Evolutionary conservation across 2,329 filamentous ascomycete species (phyloP).

Genomic region (Exophiala sp.): DNA sequence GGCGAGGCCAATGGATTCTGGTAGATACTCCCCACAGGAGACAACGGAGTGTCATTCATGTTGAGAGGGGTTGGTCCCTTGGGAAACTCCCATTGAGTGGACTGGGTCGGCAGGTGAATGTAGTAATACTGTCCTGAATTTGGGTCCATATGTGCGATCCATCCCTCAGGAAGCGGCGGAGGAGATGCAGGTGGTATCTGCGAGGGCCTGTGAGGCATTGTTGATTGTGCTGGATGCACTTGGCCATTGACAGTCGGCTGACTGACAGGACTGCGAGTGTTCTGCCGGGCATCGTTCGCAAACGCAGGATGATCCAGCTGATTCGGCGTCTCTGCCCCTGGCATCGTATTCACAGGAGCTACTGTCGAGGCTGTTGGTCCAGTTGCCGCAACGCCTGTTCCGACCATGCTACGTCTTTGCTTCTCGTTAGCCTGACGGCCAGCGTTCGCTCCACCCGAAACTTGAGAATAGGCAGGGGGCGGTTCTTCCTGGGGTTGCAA

Average conservation of each 20-base stretch:
- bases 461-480: conserved; percentile 89
- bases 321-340: conserved; percentile 34
- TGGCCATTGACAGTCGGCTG: conserved; percentile 27
- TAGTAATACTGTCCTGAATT: conserved; percentile 99
- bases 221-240: conserved; percentile 16
- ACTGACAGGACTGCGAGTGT: conserved; percentile 30
- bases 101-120: conserved; percentile 89
- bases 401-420: conserved; percentile 44
- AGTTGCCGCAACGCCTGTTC: conserved; percentile 25
- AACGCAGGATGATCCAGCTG: conserved; percentile 72
- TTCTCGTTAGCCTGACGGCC: conserved; percentile 71
- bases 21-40: conserved; percentile 71
- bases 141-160: conserved; percentile 94
- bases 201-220: conserved; percentile 30
- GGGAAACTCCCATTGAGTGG: conserved; percentile 98
- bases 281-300: conserved; percentile 68
- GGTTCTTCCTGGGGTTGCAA: conserved; percentile 62
- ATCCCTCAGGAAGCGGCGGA: conserved; percentile 89
- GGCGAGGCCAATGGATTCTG: conserved; percentile 66
- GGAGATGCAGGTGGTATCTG: conserved; percentile 68
- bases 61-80: conserved; percentile 89
- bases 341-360: conserved; percentile 19
- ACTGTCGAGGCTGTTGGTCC: conserved; percentile 22
- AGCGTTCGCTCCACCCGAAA: conserved; percentile 47
- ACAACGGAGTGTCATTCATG: conserved; percentile 73